Base-by-base conservation (phyloP, 495 filamentous ascomycete genomes). In the Cairneyella variabilis region DNA sequence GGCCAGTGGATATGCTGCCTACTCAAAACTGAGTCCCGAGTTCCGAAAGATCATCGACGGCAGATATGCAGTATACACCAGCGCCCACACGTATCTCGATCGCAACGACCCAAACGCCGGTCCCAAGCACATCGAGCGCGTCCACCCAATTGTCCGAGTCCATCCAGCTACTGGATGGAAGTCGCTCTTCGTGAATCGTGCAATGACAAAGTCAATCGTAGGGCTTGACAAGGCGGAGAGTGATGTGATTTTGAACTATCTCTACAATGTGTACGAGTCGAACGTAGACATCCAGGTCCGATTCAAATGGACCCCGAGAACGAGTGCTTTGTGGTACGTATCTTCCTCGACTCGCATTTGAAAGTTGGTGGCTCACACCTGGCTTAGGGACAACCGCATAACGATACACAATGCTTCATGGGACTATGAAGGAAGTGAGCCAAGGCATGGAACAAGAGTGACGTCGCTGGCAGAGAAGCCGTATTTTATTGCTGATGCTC, bases 141-240 rank as follows among this genome's bases (percentile, higher is more conserved):
- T 77, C 26, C 85, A 88, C 62, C 84, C 83, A 0, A 66, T 89
- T 21, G 84, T 89, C 10, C 77, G 85, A 3, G 80, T 85, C 8
- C 85, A 89, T 64, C 85, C 89, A 0, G 84, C 90, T 0, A 90
- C 87, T 1, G 88, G 88, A 5, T 91, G 88, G 86, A 89, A 88
- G 66, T 76, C 70, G 2, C 71, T 92, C 8, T 91, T 82, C 61
- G 83, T 78, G 2, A 79, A 84, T 23, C 79, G 83, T 49, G 72
- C 72, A 14, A 83, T 86, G 69, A 75, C 80, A 3, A 70, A 81
- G 62, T 63, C 71, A 12, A 86, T 91, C 66, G 79, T 89, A 63
- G 88, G 78, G 1, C 64, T 92, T 17, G 74, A 76, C 0, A 76
- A 82, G n/a, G 72, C 76, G 7, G 89, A 92, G 71, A 83, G 77